Evolutionary conservation across 371 early-diverging fungal species (phyloP).

Genomic region (Blakeslea trispora): DNA sequence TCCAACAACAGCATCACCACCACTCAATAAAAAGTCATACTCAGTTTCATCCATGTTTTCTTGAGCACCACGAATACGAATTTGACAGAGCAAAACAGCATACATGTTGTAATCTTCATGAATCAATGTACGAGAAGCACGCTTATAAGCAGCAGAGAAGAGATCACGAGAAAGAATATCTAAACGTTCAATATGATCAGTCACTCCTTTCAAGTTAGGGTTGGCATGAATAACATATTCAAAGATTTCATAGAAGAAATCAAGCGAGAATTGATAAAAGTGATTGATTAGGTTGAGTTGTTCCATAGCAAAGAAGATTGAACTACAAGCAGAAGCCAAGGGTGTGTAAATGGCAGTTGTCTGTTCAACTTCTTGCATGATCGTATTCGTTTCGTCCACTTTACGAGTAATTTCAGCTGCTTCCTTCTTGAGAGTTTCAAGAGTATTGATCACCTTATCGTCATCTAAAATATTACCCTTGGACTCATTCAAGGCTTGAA

Average conservation of each 20-base stretch:
- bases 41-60: conserved; percentile 72
- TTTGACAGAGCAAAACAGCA: conserved; percentile 85
- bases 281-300: conserved; percentile 86
- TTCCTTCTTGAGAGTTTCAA: conserved; percentile 95
- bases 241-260: conserved; percentile 96
- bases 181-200: conserved; percentile 77
- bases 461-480: conserved; percentile 98
- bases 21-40: conserved; percentile 70
- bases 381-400: conserved; percentile 91
- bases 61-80: conserved; percentile 71
- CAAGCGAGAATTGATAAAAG: conserved; percentile 98
- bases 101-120: conserved; percentile 93
- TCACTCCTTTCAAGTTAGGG: conserved; percentile 67
- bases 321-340: conserved; percentile 88
- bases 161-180: conserved; percentile 79
- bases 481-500: conserved; percentile 92
- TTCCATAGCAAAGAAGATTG: conserved; percentile 96
- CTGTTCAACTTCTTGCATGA: conserved; percentile 94
- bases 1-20: conserved; percentile 53
- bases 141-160: conserved; percentile 80
- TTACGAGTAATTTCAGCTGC: conserved; percentile 93
- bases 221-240: conserved; percentile 83
- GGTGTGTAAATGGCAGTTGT: conserved; percentile 91
- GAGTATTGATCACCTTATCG: conserved; percentile 89
- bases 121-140: conserved; percentile 82